These are phyloP conservation scores for Penicillium chermesinum DNA, from an alignment of 495 filamentous ascomycete species.

Conservation along the genomic window DNA sequence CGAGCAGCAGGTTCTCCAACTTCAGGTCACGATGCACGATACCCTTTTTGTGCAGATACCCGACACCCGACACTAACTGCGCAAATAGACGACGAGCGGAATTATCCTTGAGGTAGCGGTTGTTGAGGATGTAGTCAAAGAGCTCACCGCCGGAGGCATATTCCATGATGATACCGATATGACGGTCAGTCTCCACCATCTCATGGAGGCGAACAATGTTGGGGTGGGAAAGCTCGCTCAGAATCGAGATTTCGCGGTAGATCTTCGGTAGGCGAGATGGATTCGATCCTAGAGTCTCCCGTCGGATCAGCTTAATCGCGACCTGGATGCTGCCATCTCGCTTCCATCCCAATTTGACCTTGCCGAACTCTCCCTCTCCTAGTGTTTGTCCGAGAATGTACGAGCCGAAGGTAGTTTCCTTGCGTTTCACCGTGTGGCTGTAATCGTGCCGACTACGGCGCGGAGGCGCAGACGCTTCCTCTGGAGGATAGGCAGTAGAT, in stretches of 20 bases:
- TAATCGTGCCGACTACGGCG: constrained; percentile 77
- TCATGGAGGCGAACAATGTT: constrained; percentile 97
- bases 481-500: constrained; percentile 29
- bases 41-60: constrained; percentile 97
- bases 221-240: constrained; percentile 80
- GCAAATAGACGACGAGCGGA: constrained; percentile 88
- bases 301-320: constrained; percentile 95
- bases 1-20: constrained; percentile 91
- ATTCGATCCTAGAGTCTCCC: constrained; percentile 81
- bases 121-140: constrained; percentile 96
- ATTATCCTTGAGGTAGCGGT: constrained; percentile 91
- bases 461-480: constrained; percentile 57
- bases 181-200: constrained; percentile 94
- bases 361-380: constrained; percentile 97
- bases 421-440: constrained; percentile 46
- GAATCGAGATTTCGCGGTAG: constrained; percentile 89
- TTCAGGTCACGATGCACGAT: constrained; percentile 98
- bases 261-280: constrained; percentile 89
- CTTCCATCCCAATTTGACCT: constrained; percentile 99
- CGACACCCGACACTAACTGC: constrained; percentile 92
- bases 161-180: constrained; percentile 97
- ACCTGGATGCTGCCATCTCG: constrained; percentile 90
- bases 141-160: constrained; percentile 97
- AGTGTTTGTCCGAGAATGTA: constrained; percentile 96
- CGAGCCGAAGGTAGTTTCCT: constrained; percentile 86